Percentiles rank a stretch among this genome's conserved stretches.
Conservation (phyloP, 768 basidiomycete genomes). For the Mycena albidolilacea region DNA sequence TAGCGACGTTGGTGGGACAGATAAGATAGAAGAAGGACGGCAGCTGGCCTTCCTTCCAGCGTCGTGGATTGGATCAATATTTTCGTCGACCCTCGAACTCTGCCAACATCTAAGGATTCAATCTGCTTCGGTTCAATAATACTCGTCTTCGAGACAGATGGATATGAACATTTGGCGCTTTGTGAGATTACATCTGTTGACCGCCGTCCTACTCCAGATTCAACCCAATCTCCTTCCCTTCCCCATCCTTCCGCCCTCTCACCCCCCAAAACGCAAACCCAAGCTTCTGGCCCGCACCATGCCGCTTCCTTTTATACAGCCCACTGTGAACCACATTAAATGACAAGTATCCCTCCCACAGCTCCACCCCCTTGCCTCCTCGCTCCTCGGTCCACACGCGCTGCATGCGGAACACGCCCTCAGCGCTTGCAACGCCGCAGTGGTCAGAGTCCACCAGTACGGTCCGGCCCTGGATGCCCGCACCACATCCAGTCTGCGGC, state of each 20-base stretch:
- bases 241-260: slow-evolving; percentile 49
- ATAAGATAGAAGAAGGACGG: too few relatives aligned
- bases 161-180: too few relatives aligned
- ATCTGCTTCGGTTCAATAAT: too few relatives aligned
- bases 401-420: slow-evolving; percentile 53
- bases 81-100: too few relatives aligned
- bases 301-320: slow-evolving; percentile 52
- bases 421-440: slow-evolving; percentile 52
- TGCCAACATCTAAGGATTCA: too few relatives aligned
- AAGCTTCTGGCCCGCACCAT: slow-evolving; percentile 49
- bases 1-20: background rate
- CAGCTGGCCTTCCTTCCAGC: too few relatives aligned
- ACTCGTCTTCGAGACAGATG: too few relatives aligned
- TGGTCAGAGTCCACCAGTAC: slow-evolving; percentile 35
- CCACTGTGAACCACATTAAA: slow-evolving; percentile 52
- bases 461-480: slow-evolving; percentile 46
- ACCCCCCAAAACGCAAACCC: slow-evolving; percentile 56
- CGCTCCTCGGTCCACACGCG: slow-evolving; percentile 48
- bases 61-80: too few relatives aligned
- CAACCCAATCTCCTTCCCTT: slow-evolving; percentile 53
- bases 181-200: too few relatives aligned
- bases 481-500: slow-evolving; percentile 39
- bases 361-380: slow-evolving; percentile 42
- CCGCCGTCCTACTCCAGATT: too few relatives aligned
- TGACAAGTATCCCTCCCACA: slow-evolving; percentile 57